These are phyloP conservation scores for Colletotrichum higginsianum DNA, from an alignment of 2,329 filamentous ascomycete species.

Conservation along the genomic window DNA sequence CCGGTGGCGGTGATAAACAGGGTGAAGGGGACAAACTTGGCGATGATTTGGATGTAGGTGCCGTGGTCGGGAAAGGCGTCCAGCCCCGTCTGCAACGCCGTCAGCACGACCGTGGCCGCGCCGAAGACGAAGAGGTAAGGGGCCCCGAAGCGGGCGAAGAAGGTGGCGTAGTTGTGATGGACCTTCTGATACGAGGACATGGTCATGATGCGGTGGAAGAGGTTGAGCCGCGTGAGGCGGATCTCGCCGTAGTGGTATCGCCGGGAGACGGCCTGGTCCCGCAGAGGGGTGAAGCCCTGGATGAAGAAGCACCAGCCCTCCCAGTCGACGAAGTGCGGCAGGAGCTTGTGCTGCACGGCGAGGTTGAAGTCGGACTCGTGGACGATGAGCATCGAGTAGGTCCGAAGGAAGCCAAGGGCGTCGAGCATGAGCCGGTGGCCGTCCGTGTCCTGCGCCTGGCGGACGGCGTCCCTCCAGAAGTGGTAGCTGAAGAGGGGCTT, in stretches of 20 bases:
- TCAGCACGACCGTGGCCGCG: background rate
- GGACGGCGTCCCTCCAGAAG: slow-evolving; percentile 52
- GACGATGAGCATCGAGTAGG: slow-evolving; percentile 53
- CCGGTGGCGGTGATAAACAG: background rate
- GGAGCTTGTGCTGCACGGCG: slow-evolving; percentile 49
- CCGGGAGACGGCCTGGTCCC: slow-evolving; percentile 47
- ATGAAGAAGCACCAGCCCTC: slow-evolving; percentile 51
- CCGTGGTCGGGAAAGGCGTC: background rate
- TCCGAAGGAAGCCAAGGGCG: slow-evolving; percentile 53
- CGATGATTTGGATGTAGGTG: background rate
- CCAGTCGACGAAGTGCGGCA: slow-evolving; percentile 49
- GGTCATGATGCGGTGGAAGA: background rate
- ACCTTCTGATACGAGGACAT: background rate
- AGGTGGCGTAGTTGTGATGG: slow-evolving; percentile 2
- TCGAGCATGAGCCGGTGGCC: slow-evolving; percentile 44
- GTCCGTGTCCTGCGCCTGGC: slow-evolving; percentile 37
- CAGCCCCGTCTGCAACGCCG: background rate
- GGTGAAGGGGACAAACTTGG: background rate
- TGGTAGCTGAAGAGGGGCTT: slow-evolving; percentile 51
- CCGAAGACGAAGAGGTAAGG: background rate
- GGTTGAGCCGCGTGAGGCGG: slow-evolving; percentile 53
- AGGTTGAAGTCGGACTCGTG: slow-evolving; percentile 53
- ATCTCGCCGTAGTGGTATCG: slow-evolving; percentile 58
- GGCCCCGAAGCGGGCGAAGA: background rate
- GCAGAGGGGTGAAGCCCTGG: slow-evolving; percentile 45